A percentile compares a stretch with the other conserved stretches of the same genome.
These are phyloP conservation scores for Rhodofomes roseus DNA, from an alignment of 1,284 basidiomycete genomes.

Conservation along the genomic window DNA sequence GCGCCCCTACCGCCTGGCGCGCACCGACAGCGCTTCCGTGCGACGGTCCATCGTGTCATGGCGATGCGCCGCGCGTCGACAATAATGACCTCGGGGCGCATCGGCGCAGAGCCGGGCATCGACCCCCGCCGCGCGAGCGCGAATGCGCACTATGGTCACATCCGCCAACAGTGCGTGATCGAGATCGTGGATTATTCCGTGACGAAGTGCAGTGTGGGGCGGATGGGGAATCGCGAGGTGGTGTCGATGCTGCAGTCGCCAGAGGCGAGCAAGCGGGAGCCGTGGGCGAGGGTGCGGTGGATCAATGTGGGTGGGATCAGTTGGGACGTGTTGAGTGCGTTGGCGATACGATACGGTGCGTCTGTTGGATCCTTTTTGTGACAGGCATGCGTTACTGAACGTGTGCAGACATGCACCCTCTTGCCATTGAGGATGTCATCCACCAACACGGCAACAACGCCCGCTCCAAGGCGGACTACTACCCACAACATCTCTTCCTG, in stretches of 20 bases:
- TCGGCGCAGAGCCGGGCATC: constrained; percentile 64
- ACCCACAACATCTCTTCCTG: constrained; percentile 60
- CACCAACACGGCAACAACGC: constrained; percentile 45
- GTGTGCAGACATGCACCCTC: constrained; percentile 56
- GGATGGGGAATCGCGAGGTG: constrained; percentile 55
- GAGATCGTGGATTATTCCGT: constrained; percentile 61
- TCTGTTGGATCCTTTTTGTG: neutral
- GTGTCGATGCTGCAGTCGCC: constrained; percentile 43
- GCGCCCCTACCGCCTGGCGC: neutral
- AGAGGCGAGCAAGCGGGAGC: constrained; percentile 37
- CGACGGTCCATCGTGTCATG: constrained; percentile 51
- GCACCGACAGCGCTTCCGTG: constrained; percentile 36
- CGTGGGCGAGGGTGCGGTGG: constrained; percentile 67
- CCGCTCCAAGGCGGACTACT: constrained; percentile 70
- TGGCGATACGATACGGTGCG: constrained; percentile 60
- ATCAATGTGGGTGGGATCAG: constrained; percentile 68
- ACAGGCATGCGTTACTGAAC: neutral
- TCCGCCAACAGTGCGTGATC: constrained; percentile 54
- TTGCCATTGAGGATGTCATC: constrained; percentile 66
- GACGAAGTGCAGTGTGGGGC: constrained; percentile 44
- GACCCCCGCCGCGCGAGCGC: constrained; percentile 54
- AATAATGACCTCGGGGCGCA: constrained; percentile 29
- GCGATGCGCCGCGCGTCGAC: constrained; percentile 50
- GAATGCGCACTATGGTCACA: constrained; percentile 46
- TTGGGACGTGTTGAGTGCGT: constrained; percentile 66